Conservation (phyloP, 1,284 basidiomycete species). For the Cutaneotrichosporon sp. region DNA sequence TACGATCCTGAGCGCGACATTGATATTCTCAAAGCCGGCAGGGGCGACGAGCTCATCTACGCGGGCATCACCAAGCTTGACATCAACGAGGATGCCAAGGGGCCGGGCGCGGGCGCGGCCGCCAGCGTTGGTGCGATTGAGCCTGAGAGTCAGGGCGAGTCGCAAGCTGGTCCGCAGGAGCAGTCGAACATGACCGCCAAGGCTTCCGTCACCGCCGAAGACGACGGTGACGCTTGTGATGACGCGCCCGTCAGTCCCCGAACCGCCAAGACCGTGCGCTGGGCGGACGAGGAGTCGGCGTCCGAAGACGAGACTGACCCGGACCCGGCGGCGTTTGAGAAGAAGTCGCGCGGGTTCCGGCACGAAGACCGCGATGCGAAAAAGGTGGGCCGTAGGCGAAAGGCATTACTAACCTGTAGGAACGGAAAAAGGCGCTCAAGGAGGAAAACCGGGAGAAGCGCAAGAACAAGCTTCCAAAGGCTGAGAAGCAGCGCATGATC, state of each 20-base stretch:
- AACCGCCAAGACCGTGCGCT: conserved; percentile 16
- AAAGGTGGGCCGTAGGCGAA: conserved; percentile 56
- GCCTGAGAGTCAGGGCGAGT: conserved; percentile 3
- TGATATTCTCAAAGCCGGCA: conserved; percentile 63
- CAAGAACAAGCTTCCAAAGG: conserved; percentile 87
- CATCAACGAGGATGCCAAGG: conserved; percentile 21
- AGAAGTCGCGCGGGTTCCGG: conserved; percentile 70
- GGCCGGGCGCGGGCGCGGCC: conserved; percentile 1
- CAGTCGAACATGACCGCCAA: too few species aligned
- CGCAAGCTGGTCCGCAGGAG: not conserved
- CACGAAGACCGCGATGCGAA: conserved; percentile 88
- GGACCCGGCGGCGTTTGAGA: conserved; percentile 51
- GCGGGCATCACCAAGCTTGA: conserved; percentile 74
- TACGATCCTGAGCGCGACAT: conserved; percentile 89
- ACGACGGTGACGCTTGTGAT: conserved; percentile 11
- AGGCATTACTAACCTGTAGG: conserved; percentile 52
- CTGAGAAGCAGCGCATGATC: conserved; percentile 79
- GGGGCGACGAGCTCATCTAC: conserved; percentile 72
- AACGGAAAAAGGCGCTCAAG: conserved; percentile 82
- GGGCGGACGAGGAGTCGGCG: conserved; percentile 24
- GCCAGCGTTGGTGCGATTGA: not conserved
- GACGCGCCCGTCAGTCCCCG: not conserved
- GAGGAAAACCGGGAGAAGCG: conserved; percentile 79
- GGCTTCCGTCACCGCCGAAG: not conserved
- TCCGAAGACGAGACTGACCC: conserved; percentile 46